phyloP scores from a whole-genome alignment of 2,329 filamentous ascomycete genomes.

The Trichoderma koningii region DNA sequence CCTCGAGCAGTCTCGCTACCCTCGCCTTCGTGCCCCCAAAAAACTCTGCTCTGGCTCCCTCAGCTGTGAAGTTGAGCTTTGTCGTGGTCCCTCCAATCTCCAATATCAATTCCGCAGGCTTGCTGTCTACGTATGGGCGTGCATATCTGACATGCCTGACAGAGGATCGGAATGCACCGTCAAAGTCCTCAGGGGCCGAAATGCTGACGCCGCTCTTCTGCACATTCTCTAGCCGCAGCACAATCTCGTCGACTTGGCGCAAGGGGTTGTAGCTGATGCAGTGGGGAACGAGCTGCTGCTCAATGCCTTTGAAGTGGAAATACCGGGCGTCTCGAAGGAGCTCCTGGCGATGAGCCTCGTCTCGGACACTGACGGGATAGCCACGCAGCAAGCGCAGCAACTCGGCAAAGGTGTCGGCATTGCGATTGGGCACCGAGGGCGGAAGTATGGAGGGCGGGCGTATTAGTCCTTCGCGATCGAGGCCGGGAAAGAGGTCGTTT shows the following conservation, averaged over 20 bases:
- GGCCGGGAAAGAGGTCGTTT: constrained; percentile 79
- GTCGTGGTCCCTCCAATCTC: constrained; percentile 74
- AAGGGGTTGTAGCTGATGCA: constrained; percentile 73
- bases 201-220: constrained; percentile 81
- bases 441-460: constrained; percentile 85
- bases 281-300: constrained; percentile 82
- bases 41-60: constrained; percentile 65
- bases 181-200: constrained; percentile 46
- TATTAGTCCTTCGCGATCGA: constrained; percentile 75
- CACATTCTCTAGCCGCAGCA: constrained; percentile 80
- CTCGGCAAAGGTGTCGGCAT: constrained; percentile 81
- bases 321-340: constrained; percentile 86
- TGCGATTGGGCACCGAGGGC: constrained; percentile 77
- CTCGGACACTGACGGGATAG: constrained; percentile 75
- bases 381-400: constrained; percentile 79
- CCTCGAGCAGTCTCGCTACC: constrained; percentile 72
- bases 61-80: constrained; percentile 51
- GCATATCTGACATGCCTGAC: constrained; percentile 71
- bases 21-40: constrained; percentile 69
- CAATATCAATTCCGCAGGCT: constrained; percentile 71
- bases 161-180: constrained; percentile 33
- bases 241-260: constrained; percentile 71
- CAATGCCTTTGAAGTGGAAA: constrained; percentile 87
- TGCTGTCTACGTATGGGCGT: constrained; percentile 81
- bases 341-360: constrained; percentile 73